Percentiles rank a stretch among this genome's conserved stretches.
Conservation (phyloP, 257 asterid genomes). For the Echium plantagineum region DNA sequence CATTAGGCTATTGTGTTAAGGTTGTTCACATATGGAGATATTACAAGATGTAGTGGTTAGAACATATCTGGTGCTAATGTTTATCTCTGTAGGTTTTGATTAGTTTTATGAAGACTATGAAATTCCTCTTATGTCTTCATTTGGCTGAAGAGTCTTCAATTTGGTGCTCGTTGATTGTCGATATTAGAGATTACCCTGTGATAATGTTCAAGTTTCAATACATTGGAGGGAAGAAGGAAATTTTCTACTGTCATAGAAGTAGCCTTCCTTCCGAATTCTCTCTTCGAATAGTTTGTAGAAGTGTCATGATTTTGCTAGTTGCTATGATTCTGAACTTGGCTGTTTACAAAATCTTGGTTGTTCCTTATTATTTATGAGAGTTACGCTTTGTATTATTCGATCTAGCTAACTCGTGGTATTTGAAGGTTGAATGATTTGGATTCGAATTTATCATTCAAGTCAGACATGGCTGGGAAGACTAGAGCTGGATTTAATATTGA, state of each 20-base stretch:
- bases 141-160: background rate
- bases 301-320: slow-evolving; percentile 2
- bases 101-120: too few relatives aligned
- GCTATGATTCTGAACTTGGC: background rate
- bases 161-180: background rate
- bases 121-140: background rate
- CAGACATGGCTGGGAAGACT: slow-evolving; percentile 59
- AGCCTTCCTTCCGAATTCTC: background rate
- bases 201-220: slow-evolving; percentile 65
- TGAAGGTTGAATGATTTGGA: slow-evolving; percentile 58
- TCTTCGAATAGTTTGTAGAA: background rate
- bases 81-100: too few relatives aligned
- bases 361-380: too few relatives aligned
- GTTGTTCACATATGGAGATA: too few relatives aligned
- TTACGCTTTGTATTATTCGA: too few relatives aligned
- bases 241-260: background rate
- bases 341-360: too few relatives aligned
- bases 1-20: too few relatives aligned
- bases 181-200: slow-evolving; percentile 4
- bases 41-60: too few relatives aligned
- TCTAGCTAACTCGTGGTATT: background rate
- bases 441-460: slow-evolving; percentile 35
- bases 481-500: slow-evolving; percentile 59
- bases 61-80: too few relatives aligned
- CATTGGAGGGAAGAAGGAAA: slow-evolving; percentile 76